Base-by-base conservation (phyloP, 2,329 filamentous ascomycete genomes). In the Teratosphaeria viscida region DNA sequence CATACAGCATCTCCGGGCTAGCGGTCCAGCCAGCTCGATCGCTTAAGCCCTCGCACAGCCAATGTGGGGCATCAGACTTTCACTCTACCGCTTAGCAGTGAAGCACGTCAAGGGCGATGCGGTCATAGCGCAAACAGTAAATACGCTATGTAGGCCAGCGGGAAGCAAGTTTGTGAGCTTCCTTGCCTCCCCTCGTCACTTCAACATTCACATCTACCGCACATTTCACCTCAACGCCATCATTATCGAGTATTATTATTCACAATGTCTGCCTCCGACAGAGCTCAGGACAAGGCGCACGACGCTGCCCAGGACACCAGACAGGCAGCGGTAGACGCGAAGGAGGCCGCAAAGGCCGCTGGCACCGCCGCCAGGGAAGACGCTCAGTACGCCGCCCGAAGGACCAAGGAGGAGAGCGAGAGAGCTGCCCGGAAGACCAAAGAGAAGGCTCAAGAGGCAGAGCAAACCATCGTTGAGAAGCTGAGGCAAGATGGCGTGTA, bases 401-500 rank as follows among this genome's bases (percentile, higher is more conserved):
- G 43, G 43, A 49, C 43, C 16, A 49, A 49, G 43, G 43, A 49
- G 43, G 43, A 49, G 10, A n/a, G 16, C 43, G 43, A 19, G 10
- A n/a, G 26, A 23, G 19, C 19, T 49, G 43, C 16, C 43, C 43
- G 16, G 16, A 59, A 56, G 49, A 47, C 34, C 32, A 52, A 56
- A 16, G 39, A 57, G n/a, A 29, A 56, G 16, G 54, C 52, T 37
- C 53, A 61, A 32, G 56, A 65, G 35, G 59, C 54, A 16, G 62
- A 64, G 58, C 55, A 64, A 23, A 60, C 56, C 49, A 26, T 59
- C 49, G 32, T 62, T 35, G 26, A 59, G 34, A 61, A 66, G 61
- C 61, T 70, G 19, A 54, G 60, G 32, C 61, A 69, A 7, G 68
- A 70, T 65, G 68, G 68, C 57, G 68, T 70, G 66, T 67, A 62